Base-by-base conservation (phyloP, 768 basidiomycete species). In the Tricholoma furcatifolium region DNA sequence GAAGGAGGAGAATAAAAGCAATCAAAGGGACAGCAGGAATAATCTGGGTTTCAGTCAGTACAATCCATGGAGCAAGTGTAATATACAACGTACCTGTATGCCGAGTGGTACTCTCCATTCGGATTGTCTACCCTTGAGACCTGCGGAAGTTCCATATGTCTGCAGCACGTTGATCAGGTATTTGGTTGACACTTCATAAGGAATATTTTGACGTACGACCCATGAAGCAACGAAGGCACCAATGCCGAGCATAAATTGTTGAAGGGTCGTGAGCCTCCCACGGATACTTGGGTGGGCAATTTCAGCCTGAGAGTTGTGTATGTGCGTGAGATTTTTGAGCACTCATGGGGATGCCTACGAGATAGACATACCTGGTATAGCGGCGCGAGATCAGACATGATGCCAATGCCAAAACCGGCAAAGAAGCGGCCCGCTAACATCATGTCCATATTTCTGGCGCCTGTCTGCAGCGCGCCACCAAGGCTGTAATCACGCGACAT, bases 251-350 rank as follows among this genome's bases (percentile, higher is more conserved):
- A 78, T 80, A 59, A 79, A 77, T 65, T 70, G 55, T 8, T 81
- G 79, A 30, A 82, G 65, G 4, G 79, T 80, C 2, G 77, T 81
- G 35, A 81, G 66, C 15, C 78, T 70, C 9, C 80, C 80, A n/a
- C 79, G 71, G 39, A 80, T 81, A 65, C 75, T 76, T 0, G 80
- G 79, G 53, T 80, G 79, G 2, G 80, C 78, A 46, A 84, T 82
- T 65, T 82, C 81, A 15, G 81, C 76, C 67, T 73, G 35, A 5
- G 21, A 5, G 15, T 43, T 17, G 14, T 27, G 14, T 27, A 27
- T 7, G 7, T 27, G 47, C 10, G 15, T 53, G 18, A 53, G 43
- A 12, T 41, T 34, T 7, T 3, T 4, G 20, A 20, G 18, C 3
- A 4, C 10, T 9, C 20, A 47, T 20, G 3, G 15, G 12, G 20